Base-by-base conservation (phyloP, 2,329 filamentous ascomycete species). In the Acephala macrosclerotiorum region DNA sequence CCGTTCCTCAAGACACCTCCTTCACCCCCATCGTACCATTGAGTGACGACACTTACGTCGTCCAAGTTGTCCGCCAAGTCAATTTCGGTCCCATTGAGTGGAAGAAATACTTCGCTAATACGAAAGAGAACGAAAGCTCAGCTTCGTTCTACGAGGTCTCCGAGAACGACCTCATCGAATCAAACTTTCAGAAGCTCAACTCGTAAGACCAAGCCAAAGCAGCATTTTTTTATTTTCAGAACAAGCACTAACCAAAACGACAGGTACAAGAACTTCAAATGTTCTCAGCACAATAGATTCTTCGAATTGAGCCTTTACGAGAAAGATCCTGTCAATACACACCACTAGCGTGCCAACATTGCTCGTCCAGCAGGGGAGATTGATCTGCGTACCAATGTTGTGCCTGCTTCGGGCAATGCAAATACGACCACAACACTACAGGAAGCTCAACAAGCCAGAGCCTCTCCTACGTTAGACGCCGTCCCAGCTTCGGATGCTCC, bases 261-360 rank as follows among this genome's bases (percentile, higher is more conserved):
- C 18, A 83, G 80, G 6, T 83, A 77, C 71, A 84, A 83, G 73
- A 84, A 84, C 68, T 84, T 77, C 75, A 80, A 76, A 60, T 84
- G 81, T 62, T 66, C 61, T 0, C 29, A 1, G 1, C 80, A 84
- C 68, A 77, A 83, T 66, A 80, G 77, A 66, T 84, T 83, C 73
- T 84, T 83, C 67, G 82, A 84, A 67, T 26, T 81, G 35, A 84
- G 84, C 69, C n/a, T 84, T 1, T 84, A 84, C 66, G 75, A 83
- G 73, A 83, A 81, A 67, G 75, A 83, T 68, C 79, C 81, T 0
- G 65, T 79, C 33, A 83, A 82, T 67, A 71, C 55, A 47, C 81
- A 83, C 66, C 80, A 82, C 66, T 84, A 81, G 81, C 76, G 80
- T 26, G 72, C 73, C 2, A 79, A 82, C 61, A 63, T 83, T 58